phyloP scores from a whole-genome alignment of 176 grass and related monocot species.

The Urochloa ruziziensis region DNA sequence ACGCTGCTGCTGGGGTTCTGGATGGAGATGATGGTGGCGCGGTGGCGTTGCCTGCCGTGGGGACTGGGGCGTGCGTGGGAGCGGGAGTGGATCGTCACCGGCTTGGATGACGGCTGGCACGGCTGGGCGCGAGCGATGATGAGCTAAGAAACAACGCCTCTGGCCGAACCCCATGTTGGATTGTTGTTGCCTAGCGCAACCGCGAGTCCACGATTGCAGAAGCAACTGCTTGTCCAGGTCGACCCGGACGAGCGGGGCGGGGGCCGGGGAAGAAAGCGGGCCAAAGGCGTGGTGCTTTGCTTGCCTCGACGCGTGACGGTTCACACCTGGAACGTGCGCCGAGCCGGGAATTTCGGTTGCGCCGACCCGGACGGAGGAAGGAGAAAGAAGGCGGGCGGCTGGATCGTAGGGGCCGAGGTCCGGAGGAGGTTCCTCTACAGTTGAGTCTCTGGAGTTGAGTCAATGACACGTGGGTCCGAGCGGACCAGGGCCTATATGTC shows the following conservation, averaged over 20 bases:
- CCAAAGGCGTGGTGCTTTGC: background rate
- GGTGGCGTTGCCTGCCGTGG: background rate
- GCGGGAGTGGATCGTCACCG: background rate
- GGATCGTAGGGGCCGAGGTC: too few relatives aligned
- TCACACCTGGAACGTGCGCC: background rate
- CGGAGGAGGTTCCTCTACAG: too few relatives aligned
- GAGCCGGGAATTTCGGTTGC: background rate
- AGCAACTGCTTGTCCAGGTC: conserved; percentile 19
- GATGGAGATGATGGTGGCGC: background rate
- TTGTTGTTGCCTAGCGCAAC: background rate
- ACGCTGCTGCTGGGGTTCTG: background rate
- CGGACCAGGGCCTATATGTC: too few relatives aligned
- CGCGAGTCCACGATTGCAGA: background rate
- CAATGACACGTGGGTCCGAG: too few relatives aligned
- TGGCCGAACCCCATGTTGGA: conserved; percentile 15
- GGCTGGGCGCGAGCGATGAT: too few relatives aligned
- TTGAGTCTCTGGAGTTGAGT: too few relatives aligned
- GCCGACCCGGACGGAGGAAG: background rate
- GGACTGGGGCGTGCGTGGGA: too few relatives aligned
- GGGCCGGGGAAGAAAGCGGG: background rate
- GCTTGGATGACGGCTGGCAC: too few relatives aligned
- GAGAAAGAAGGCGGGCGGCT: background rate
- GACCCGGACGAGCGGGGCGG: background rate
- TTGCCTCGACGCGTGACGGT: background rate
- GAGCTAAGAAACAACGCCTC: conserved; percentile 22